Evolutionary conservation across 2,329 filamentous ascomycete species (phyloP).

Genomic region (Phyllosticta paracitricarpa): DNA sequence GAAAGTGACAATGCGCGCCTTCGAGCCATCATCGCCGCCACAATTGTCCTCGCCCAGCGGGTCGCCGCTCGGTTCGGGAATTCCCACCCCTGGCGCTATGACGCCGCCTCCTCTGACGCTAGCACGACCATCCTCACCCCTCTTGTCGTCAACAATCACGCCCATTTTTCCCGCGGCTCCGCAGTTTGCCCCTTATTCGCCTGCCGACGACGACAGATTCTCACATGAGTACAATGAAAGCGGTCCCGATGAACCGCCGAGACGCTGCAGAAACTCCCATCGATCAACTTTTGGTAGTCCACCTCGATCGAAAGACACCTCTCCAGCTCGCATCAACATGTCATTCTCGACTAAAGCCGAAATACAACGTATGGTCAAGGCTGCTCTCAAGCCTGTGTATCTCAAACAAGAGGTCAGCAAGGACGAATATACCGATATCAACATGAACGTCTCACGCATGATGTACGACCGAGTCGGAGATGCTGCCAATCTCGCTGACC

Average conservation of each 20-base stretch:
- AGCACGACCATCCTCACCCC: slow-evolving; percentile 54
- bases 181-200: slow-evolving; percentile 60
- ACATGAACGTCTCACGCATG: slow-evolving; percentile 77
- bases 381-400: slow-evolving; percentile 74
- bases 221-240: slow-evolving; percentile 15
- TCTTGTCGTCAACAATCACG: slow-evolving; percentile 61
- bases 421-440: slow-evolving; percentile 87
- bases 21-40: slow-evolving; percentile 32
- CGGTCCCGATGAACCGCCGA: slow-evolving; percentile 25
- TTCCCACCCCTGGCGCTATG: slow-evolving; percentile 57
- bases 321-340: slow-evolving; percentile 56
- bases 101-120: slow-evolving; percentile 59
- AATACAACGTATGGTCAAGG: slow-evolving; percentile 79
- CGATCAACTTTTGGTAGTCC: slow-evolving; percentile 28
- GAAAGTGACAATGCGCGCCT: slow-evolving; percentile 28
- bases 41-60: slow-evolving; percentile 53
- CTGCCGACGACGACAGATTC: slow-evolving; percentile 24
- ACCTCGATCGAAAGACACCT: slow-evolving; percentile 50
- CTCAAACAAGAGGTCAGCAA: slow-evolving; percentile 68
- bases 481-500: slow-evolving; percentile 44
- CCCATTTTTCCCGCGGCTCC: slow-evolving; percentile 60
- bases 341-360: slow-evolving; percentile 78
- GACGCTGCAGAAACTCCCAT: slow-evolving; percentile 19
- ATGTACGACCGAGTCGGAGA: slow-evolving; percentile 62
- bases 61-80: slow-evolving; percentile 55